Percentiles rank a stretch among this genome's conserved stretches.
Conservation (phyloP, 2,329 filamentous ascomycete species). For the Cyanodermella asteris region DNA sequence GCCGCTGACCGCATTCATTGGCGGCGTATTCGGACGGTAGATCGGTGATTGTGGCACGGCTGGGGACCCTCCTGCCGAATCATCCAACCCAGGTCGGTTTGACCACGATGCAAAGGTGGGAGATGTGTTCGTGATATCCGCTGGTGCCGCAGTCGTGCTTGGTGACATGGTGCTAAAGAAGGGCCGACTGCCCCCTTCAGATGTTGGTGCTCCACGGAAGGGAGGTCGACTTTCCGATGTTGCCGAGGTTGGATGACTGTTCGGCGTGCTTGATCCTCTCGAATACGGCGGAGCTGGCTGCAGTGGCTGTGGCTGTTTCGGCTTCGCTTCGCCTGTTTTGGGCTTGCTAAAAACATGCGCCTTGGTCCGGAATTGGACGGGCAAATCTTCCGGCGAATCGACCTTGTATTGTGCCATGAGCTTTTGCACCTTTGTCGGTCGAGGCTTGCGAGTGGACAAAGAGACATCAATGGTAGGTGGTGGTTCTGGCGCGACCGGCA, state of each 20-base stretch:
- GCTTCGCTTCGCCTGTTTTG: constrained; percentile 6
- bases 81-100: constrained; percentile 6
- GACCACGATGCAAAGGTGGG: constrained; percentile 6
- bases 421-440: constrained; percentile 92
- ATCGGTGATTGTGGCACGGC: constrained; percentile 9
- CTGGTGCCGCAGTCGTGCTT: constrained; percentile 4
- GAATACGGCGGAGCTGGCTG: constrained; percentile 5
- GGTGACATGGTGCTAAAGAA: not conserved
- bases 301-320: constrained; percentile 6
- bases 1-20: too few relatives aligned
- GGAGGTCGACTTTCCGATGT: constrained; percentile 5
- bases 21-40: too few relatives aligned
- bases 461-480: constrained; percentile 75
- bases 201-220: constrained; percentile 4
- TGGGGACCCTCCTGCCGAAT: too few relatives aligned
- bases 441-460: constrained; percentile 79
- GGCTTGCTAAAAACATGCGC: constrained; percentile 42
- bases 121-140: constrained; percentile 7
- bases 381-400: constrained; percentile 74
- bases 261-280: constrained; percentile 6
- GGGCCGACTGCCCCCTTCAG: not conserved
- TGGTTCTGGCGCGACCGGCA: constrained; percentile 64
- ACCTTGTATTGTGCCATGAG: constrained; percentile 75
- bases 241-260: constrained; percentile 6
- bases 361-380: constrained; percentile 61